These are phyloP conservation scores for Cladosporium velox DNA, from an alignment of 2,329 filamentous ascomycete genomes.

Conservation along the genomic window DNA sequence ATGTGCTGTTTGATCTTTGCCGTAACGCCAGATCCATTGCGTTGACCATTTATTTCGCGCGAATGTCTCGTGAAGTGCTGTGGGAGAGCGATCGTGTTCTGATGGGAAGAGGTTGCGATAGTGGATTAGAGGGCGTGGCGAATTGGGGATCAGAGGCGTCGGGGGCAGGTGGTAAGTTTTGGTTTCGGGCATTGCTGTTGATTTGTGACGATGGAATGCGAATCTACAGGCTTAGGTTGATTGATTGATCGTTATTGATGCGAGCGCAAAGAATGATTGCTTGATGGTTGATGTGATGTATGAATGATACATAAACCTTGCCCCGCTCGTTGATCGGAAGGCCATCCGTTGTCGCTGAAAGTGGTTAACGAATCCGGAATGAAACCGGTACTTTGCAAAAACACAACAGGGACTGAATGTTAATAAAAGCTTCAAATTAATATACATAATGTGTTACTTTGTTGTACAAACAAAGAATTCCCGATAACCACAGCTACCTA, in stretches of 20 bases:
- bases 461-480: neutral
- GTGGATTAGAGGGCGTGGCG: constrained; percentile 55
- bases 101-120: constrained; percentile 48
- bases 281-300: neutral
- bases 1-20: constrained; percentile 41
- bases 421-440: neutral
- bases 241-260: neutral
- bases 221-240: neutral
- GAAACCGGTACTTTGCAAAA: neutral
- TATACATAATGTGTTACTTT: neutral
- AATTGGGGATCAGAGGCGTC: constrained; percentile 54
- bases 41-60: constrained; percentile 54
- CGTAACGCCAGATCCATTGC: constrained; percentile 61
- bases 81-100: constrained; percentile 26
- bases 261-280: neutral
- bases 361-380: constrained; percentile 8
- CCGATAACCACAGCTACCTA: neutral
- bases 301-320: neutral
- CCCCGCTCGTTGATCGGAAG: constrained; percentile 7
- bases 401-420: neutral
- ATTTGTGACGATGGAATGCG: neutral
- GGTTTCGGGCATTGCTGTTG: constrained; percentile 36
- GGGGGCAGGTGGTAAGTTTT: constrained; percentile 46
- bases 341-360: constrained; percentile 13
- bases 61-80: constrained; percentile 49